Percentiles rank a stretch among this genome's conserved stretches.
Conservation (phyloP, 495 filamentous ascomycete species). For the Aspergillus sparsus region DNA sequence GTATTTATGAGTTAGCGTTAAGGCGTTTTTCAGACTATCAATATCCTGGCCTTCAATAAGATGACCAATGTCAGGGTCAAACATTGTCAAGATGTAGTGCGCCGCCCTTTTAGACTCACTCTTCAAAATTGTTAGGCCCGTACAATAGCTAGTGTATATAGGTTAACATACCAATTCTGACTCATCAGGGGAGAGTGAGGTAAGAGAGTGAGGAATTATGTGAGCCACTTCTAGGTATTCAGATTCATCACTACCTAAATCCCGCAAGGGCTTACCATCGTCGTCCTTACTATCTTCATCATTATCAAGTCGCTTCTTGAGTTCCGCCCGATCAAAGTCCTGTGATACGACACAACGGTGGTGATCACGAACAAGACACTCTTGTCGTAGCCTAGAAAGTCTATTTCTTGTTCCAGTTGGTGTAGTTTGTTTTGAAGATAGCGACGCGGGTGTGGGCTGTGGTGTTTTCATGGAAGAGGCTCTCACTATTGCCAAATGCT, state of each 20-base stretch:
- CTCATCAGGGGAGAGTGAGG: conserved; percentile 9
- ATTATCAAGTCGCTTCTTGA: conserved; percentile 3
- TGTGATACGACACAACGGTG: conserved; percentile 14
- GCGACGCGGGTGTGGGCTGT: conserved; percentile 11
- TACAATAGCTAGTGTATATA: too few species aligned
- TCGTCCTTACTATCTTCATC: conserved; percentile 7
- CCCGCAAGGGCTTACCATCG: conserved; percentile 6
- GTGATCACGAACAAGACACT: conserved; percentile 13
- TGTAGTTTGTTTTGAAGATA: conserved; percentile 3
- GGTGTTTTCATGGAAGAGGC: conserved; percentile 14
- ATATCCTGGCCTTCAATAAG: conserved; percentile 22
- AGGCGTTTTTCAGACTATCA: conserved; percentile 23
- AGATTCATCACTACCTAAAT: conserved; percentile 12
- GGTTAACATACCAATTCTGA: conserved; percentile 13
- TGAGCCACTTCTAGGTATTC: conserved; percentile 25
- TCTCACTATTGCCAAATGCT: conserved; percentile 8
- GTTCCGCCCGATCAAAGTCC: conserved; percentile 14
- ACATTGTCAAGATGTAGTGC: conserved; percentile 26
- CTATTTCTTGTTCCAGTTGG: conserved; percentile 1
- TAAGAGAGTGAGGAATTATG: conserved; percentile 26
- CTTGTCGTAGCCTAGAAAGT: conserved; percentile 7
- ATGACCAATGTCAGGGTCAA: conserved; percentile 25
- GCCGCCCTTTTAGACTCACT: conserved; percentile 27
- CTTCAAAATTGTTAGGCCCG: conserved; percentile 2
- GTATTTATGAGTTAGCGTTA: conserved; percentile 29